These are phyloP conservation scores for Hippophae rhamnoides DNA, from an alignment of 306 rosid species.

Conservation along the genomic window DNA sequence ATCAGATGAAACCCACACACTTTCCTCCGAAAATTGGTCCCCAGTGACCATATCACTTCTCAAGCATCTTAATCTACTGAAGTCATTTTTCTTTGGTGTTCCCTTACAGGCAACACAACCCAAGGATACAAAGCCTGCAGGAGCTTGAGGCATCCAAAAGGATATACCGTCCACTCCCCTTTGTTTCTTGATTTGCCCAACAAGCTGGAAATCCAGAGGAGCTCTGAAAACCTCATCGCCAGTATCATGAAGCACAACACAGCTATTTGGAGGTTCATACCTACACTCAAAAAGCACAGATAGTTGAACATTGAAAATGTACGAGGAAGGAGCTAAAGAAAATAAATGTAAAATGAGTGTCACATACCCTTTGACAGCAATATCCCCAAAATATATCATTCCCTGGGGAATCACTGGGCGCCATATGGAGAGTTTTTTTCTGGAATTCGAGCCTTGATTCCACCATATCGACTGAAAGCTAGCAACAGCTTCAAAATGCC, in stretches of 20 bases:
- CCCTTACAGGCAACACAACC: constrained; percentile 84
- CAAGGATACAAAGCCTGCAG: constrained; percentile 85
- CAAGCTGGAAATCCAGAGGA: constrained; percentile 73
- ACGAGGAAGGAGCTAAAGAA: neutral
- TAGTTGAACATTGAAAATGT: neutral
- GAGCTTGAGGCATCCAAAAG: constrained; percentile 95
- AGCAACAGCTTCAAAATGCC: constrained; percentile 69
- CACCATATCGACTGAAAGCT: constrained; percentile 84
- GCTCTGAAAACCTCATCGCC: constrained; percentile 56
- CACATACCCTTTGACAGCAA: constrained; percentile 68
- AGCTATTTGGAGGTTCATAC: constrained; percentile 87
- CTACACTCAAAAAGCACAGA: constrained; percentile 24
- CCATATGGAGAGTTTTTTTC: constrained; percentile 80
- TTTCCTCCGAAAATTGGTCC: constrained; percentile 76
- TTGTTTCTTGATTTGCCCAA: constrained; percentile 81
- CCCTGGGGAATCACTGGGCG: constrained; percentile 81
- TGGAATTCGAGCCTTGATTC: constrained; percentile 66
- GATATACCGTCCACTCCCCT: constrained; percentile 70
- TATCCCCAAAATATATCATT: constrained; percentile 81
- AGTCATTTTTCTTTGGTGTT: constrained; percentile 60
- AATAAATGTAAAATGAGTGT: neutral
- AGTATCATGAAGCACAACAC: constrained; percentile 69
- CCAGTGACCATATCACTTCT: constrained; percentile 85
- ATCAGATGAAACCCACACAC: constrained; percentile 87
- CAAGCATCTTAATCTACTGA: constrained; percentile 66